phyloP scores from a whole-genome alignment of 345 rosid species.

The Linum tenue region DNA sequence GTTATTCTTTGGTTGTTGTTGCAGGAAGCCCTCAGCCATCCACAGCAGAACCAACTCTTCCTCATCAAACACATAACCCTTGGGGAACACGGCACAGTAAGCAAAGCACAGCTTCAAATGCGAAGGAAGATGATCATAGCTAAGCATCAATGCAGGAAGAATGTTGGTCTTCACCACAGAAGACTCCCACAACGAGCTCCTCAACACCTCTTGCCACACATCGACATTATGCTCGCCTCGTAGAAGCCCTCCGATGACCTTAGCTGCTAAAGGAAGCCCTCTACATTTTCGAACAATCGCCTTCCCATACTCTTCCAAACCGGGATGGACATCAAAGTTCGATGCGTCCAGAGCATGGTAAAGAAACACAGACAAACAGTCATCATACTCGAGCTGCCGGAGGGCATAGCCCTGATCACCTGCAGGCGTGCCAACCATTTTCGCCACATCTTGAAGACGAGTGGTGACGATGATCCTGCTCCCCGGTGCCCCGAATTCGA shows the following conservation, averaged over 20 bases:
- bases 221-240: background rate
- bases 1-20: conserved; percentile 30
- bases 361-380: conserved; percentile 10
- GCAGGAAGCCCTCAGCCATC: conserved; percentile 21
- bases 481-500: conserved; percentile 13
- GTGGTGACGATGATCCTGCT: conserved; percentile 26
- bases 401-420: background rate
- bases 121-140: conserved; percentile 19
- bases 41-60: conserved; percentile 12
- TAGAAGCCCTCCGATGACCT: conserved; percentile 19
- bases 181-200: conserved; percentile 22
- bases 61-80: conserved; percentile 20
- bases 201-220: conserved; percentile 12
- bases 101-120: conserved; percentile 18
- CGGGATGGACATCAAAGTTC: background rate
- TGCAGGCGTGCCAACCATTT: background rate
- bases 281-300: conserved; percentile 16
- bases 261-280: conserved; percentile 26
- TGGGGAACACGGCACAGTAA: conserved; percentile 15
- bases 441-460: conserved; percentile 8
- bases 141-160: conserved; percentile 13
- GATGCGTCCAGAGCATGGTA: conserved; percentile 3
- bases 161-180: conserved; percentile 5
- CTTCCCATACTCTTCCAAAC: background rate
- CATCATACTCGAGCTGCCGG: conserved; percentile 10